Evolutionary conservation across 2,329 filamentous ascomycete genomes (phyloP), one percentile per base, ranked within the genome.

Genomic region (Exutisphaerella laricina): DNA sequence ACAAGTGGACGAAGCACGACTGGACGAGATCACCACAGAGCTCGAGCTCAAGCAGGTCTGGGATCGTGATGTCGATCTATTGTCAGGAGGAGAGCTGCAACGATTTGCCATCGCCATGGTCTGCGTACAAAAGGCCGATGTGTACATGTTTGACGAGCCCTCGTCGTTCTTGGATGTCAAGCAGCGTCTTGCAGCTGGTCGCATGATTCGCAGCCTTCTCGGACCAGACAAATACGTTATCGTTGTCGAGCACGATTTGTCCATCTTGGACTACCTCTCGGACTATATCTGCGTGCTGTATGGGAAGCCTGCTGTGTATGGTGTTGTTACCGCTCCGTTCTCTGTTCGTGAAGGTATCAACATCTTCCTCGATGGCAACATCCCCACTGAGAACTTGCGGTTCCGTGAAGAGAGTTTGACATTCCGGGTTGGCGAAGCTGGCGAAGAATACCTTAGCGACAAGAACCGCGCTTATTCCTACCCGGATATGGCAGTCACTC

Each of bases 61-160:
- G 67, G 87, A 96, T 56, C 87, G 94, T 70, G 90, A 97, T 53
- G 85, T 98, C 57, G 81, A 78, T 57, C 78, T 86, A 25, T 80
- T 98, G 16, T 98, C 92, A 53, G 94, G 92, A 78, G 92, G 92
- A 76, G 94, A 98, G 70, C 78, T 98, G 62, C 92, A 98, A 70
- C 85, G 92, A 69, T 98, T 98, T 60, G 92, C 92, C 58, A 96
- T 98, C 58, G 92, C 86, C 60, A 86, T 90, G 39, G 88, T 95
- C 51, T 95, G 89, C 61, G 89, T 97, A 16, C 90, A 97, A 67
- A 82, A 94, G 61, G 90, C 90, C 56, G 92, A 98, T 66, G 88
- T 94, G 72, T 98, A 98, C 77, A 97, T 98, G 92, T 98, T 98
- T 61, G 92, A 98, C 68, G 92, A 98, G 73, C 94, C 94, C 13